These are phyloP conservation scores for Saccharomycopsis capsularis DNA, from an alignment of 805 yeast species.

Conservation along the genomic window DNA sequence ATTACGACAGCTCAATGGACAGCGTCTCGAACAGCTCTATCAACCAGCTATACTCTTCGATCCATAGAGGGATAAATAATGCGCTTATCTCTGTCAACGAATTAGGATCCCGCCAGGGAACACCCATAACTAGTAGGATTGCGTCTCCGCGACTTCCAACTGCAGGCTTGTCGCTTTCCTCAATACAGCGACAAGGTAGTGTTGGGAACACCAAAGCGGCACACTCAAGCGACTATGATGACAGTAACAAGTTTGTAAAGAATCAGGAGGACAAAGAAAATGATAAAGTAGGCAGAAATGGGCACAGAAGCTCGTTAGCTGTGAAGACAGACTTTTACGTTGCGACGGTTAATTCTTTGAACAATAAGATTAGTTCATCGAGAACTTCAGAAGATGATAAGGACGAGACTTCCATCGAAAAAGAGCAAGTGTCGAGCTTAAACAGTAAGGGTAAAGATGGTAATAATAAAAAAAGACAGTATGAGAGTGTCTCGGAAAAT, in stretches of 20 bases:
- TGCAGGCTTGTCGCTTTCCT: neutral
- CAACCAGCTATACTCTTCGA: neutral
- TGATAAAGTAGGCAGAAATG: neutral
- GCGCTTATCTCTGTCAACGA: neutral
- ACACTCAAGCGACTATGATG: neutral
- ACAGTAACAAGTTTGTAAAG: neutral
- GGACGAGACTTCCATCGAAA: no score
- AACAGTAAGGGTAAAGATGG: no score
- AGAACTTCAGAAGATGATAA: no score
- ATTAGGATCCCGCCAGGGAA: constrained; percentile 6
- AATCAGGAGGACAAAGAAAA: neutral
- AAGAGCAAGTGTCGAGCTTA: neutral
- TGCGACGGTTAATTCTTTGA: neutral
- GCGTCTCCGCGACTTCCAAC: neutral
- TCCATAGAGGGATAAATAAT: constrained; percentile 8
- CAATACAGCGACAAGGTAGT: neutral
- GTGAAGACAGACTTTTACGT: neutral
- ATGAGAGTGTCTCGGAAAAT: neutral
- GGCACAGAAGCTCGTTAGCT: neutral
- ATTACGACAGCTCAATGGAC: constrained; percentile 11
- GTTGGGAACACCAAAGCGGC: neutral
- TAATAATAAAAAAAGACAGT: neutral
- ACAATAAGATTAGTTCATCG: neutral
- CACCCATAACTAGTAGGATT: constrained; percentile 5
- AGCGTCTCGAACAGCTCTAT: neutral